Base-by-base conservation (phyloP, 768 basidiomycete genomes). In the Mycena rebaudengoi region DNA sequence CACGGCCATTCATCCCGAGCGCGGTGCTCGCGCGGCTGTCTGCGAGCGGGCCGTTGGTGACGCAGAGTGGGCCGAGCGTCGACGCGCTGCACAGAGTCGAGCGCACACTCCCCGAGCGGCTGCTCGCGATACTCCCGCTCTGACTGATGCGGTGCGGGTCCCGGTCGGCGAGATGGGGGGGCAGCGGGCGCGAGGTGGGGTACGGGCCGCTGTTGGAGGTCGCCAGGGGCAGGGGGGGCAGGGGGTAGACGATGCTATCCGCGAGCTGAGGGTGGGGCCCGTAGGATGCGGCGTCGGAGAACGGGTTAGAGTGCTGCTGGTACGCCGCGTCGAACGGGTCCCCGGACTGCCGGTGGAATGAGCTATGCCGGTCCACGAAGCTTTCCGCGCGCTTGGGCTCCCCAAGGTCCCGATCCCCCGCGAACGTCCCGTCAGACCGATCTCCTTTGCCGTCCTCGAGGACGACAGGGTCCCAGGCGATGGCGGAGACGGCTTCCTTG, bases 31-130 rank as follows among this genome's bases (percentile, higher is more conserved):
- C 66, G 55, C 73, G 74, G 46, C 78, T 78, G 32, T 76, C 75
- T 39, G 72, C 71, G 8, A 84, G 82, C 2, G 77, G 70, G 53
- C 80, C 74, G 68, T 88, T 87, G 26, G 83, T 75, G 46, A 88
- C 80, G 45, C 78, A 81, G 18, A 87, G 76, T 13, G 73, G 76
- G 5, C 85, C 85, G 0, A 86, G 75, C 4, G 80, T 78, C 37
- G 70, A 69, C 32, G 68, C 68, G 53, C 74, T 79, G 40, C 28
- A 52, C 6, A 63, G 58, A 14, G 54, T 46, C 41, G 62, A 60
- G 35, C 52, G 44, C 21, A 67, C 48, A 37, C 66, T 67, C 11
- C 66, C 66, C 49, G 44, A 60, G 18, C 66, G 62, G 30, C 66
- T 67, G 49, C 59, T 67, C 18, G 48, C 52, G 5, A 43, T 35